Conservation (phyloP, 2,329 filamentous ascomycete genomes). For the Colletotrichum lupini region DNA sequence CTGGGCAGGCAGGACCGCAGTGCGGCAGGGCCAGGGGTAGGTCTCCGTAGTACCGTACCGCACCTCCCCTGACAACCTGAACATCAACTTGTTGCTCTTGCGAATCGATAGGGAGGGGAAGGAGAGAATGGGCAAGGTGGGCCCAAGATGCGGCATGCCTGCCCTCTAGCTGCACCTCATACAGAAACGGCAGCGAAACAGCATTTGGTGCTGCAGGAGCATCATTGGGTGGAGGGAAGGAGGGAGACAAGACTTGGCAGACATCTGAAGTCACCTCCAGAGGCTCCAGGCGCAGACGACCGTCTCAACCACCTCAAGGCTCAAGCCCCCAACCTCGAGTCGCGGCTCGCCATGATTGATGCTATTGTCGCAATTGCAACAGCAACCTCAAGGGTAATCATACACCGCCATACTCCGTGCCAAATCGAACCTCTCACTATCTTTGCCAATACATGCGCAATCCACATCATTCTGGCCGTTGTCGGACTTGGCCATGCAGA, state of each 20-base stretch:
- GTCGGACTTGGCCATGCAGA: too few species aligned
- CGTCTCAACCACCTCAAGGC: not conserved
- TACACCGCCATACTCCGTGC: too few species aligned
- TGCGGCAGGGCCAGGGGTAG: not conserved
- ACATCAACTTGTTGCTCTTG: not conserved
- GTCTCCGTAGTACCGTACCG: too few species aligned
- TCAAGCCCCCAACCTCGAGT: not conserved
- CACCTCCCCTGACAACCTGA: not conserved
- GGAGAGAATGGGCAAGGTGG: not conserved
- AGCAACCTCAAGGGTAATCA: slow-evolving; percentile 17
- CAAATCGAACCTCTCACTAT: not conserved
- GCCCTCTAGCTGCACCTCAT: not conserved
- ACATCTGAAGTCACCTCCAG: not conserved
- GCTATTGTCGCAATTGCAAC: not conserved
- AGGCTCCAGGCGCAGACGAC: not conserved
- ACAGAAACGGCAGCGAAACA: slow-evolving; percentile 26
- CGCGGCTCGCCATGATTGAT: not conserved
- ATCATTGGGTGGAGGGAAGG: not conserved
- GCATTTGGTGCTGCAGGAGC: not conserved
- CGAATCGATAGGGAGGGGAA: not conserved
- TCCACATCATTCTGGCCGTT: not conserved
- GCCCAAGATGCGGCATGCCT: not conserved
- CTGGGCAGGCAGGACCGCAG: not conserved
- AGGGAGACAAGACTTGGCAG: not conserved
- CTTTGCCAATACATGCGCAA: slow-evolving; percentile 1